Evolutionary conservation across 2,329 filamentous ascomycete genomes (phyloP), one percentile per base, ranked within the genome.

Genomic region (Aspergillus ustus): DNA sequence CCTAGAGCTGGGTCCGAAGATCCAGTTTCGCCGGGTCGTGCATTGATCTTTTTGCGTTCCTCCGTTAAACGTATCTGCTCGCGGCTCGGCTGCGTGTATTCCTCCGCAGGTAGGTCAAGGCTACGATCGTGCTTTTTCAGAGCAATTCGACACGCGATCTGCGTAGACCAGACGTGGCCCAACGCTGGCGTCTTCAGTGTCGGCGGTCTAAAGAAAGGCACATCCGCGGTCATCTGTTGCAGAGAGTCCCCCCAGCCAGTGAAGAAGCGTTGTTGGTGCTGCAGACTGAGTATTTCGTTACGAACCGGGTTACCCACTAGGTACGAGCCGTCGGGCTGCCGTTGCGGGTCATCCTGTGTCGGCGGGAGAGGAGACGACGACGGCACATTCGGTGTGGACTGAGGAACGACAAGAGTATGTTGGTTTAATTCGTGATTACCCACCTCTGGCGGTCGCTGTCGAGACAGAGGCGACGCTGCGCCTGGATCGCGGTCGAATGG

Each of bases 251-350:
- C 93, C 94, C 95, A 97, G 65, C 95, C 93, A 4, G 93, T 96
- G 78, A 97, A 96, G 87, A 93, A 97, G 48, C 91, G 86, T 75
- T 97, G 92, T 77, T 98, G 94, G 76, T 97, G 91, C 69, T 96
- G 89, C 8, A 97, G 85, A 34, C 87, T 85, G 43, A 97, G 82
- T 0, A 89, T 86, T 13, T 86, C 83, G 46, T 73, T 74, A 19
- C 74, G 73, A 17, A 69, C 69, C 2, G 74, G 69, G 44, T 77
- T 62, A 70, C 76, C 51, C 72, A 84, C 49, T 73, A 77, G 37
- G 74, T 77, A 72, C 67, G 71, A 67, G 22, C 73, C 70, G 65
- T 73, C 64, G 64, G 70, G 71, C 59, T 63, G 62, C 43, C 59
- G 63, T 49, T 64, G 62, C 34, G 56, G 64, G 48, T 70, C 69